phyloP scores from a whole-genome alignment of 2,329 filamentous ascomycete species.

The Celoporthe dispersa region DNA sequence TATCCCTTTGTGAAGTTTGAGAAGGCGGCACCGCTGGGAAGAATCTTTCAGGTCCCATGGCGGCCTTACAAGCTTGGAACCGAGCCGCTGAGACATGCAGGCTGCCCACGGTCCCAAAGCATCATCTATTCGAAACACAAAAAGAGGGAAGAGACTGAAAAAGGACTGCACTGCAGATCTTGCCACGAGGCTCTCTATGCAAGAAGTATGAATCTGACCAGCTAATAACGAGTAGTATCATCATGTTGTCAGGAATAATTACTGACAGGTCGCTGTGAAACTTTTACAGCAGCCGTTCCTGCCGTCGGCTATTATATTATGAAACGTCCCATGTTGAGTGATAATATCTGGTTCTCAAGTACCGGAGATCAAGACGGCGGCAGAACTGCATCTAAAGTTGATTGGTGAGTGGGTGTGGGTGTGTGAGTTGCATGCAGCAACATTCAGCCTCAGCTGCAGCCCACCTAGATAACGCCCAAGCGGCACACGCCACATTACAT shows the following conservation, averaged over 20 bases:
- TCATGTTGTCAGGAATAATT: too few species aligned
- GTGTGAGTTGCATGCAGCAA: neutral
- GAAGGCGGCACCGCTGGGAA: neutral
- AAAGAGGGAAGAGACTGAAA: neutral
- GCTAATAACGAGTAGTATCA: too few species aligned
- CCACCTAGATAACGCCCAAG: neutral
- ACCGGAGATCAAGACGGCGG: neutral
- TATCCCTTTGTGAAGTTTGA: neutral
- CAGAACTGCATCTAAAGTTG: neutral
- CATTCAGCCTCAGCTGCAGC: neutral
- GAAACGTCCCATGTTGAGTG: neutral
- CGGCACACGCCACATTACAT: neutral
- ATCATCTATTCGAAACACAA: neutral
- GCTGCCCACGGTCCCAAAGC: neutral
- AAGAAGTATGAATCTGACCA: neutral
- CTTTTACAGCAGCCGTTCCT: neutral
- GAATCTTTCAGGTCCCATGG: neutral
- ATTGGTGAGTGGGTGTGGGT: neutral
- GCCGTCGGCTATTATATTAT: neutral
- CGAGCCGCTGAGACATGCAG: conserved; percentile 6
- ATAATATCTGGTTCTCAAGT: neutral
- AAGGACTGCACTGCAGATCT: neutral
- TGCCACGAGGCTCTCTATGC: neutral
- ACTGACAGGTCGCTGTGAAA: neutral
- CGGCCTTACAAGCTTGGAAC: neutral